Evolutionary conservation across 2,329 filamentous ascomycete genomes (phyloP), one percentile per base, ranked within the genome.

Genomic region (Paecilomyces fulvus): DNA sequence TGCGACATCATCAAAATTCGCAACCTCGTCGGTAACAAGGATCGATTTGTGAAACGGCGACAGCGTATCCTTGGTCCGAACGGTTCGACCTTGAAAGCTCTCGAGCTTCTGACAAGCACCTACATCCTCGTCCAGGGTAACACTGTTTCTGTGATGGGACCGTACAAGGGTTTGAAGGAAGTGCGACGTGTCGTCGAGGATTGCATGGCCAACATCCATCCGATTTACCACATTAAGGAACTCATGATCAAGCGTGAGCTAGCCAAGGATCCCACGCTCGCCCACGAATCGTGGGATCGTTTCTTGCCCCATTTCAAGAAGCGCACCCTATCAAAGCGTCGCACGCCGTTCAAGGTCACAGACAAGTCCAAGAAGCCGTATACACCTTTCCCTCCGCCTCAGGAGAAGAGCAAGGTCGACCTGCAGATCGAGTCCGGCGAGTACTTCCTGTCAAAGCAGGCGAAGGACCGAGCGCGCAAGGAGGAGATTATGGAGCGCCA

Each of bases 351-450:
- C 79, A 90, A 89, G 68, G 86, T 99, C 70, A 90, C 84, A 55
- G 92, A 99, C 79, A 99, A 99, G 82, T 75, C 79, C 70, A 95
- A 92, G 83, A 97, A 96, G 82, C 75, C 80, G 11, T 99, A 96
- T 80, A 99, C 95, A 62, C 92, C 94, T 9, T 99, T 99, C 85
- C 94, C 94, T 52, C 94, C 94, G 6, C 84, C 91, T 49, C 91
- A 92, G 63, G 92, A 99, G 81, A 96, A 96, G 89, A 96, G 92
- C 84, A 99, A 97, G 84, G 83, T 99, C 65, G 94, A 99, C 75
- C 77, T 91, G 74, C 92, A 99, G 81, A 96, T 99, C 78, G 94
- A 99, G 80, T 92, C 85, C 65, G 92, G 94, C 76, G 92, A 97
- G 77, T 99, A 95, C 77, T 97, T 97, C 74, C 75, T 99, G 69